Base-by-base conservation (phyloP, 1,139 yeast species). In the Kodamaea ohmeri region DNA sequence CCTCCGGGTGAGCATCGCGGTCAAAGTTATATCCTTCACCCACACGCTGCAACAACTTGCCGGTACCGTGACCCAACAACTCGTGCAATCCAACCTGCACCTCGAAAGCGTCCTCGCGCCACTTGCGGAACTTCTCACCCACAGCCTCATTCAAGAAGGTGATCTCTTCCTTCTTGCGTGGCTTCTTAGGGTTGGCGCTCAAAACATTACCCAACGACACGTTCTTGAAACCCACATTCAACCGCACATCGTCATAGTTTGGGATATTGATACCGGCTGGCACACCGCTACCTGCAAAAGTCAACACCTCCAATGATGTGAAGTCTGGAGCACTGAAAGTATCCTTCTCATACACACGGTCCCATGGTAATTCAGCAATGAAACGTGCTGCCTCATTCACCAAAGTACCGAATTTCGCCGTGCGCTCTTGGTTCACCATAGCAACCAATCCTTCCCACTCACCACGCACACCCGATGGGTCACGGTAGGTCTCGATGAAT, bases 201-300 rank as follows among this genome's bases (percentile, higher is more conserved):
- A 88, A 64, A 29, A 88, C 88, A 56, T 88, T 88, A 32, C 96
- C 96, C 45, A 88, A 70, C 3, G 95, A 84, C 20, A 88, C 96
- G 51, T 88, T 88, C 59, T 88, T 88, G 66, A 88, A 88, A 1
- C 96, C 96, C 53, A 80, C 64, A 45, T 80, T 84, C 55, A 85
- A 71, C 55, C 96, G 73, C 37, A 87, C 89, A 52, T 86, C 95
- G 58, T 87, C 96, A 60, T 88, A 88, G 61, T 88, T 88, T 43
- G 96, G 96, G 49, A 88, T 84, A 56, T 88, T 88, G 58, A 88
- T 88, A 40, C 96, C 96, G 0, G 95, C 95, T 16, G 96, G 96
- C 42, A 85, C 77, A 38, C 96, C 96, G 25, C 90, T 78, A 3
- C 94, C 92, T 1, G 95, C 87, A 70, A 87, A 87, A 0, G 96